These are phyloP conservation scores for Asterochloris sp. DNA, from an alignment of 139 green algal species.

Conservation along the genomic window DNA sequence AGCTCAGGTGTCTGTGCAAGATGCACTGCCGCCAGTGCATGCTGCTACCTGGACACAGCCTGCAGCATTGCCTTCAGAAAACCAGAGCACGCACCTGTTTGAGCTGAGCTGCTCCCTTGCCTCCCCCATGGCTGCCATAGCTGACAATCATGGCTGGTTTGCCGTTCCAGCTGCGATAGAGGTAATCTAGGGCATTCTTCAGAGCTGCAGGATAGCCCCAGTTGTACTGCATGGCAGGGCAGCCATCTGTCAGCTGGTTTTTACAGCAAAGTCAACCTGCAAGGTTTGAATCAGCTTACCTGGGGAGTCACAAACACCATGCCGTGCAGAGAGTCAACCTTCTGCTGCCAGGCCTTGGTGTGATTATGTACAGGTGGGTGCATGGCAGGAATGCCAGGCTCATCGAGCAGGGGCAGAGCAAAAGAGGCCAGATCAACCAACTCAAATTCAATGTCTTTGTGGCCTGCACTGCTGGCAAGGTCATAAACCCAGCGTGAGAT, in stretches of 20 bases:
- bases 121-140: background rate
- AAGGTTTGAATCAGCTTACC: background rate
- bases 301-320: conserved; percentile 4
- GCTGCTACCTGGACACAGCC: background rate
- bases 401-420: background rate
- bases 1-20: background rate
- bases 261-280: background rate
- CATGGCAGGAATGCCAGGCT: conserved; percentile 1
- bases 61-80: background rate
- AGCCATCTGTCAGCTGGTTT: background rate
- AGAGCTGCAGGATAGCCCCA: conserved; percentile 11
- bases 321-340: background rate
- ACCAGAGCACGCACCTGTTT: background rate
- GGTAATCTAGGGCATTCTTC: conserved; percentile 9
- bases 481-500: background rate
- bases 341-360: conserved; percentile 11
- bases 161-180: background rate
- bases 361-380: background rate
- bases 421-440: background rate
- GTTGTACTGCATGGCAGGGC: conserved; percentile 1
- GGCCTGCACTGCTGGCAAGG: background rate
- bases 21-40: background rate
- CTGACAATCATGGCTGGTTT: conserved; percentile 8
- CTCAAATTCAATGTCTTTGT: background rate
- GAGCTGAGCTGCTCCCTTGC: conserved; percentile 2